Percentiles rank a stretch among this genome's conserved stretches.
Evolutionary conservation across 1,284 basidiomycete species (phyloP).

Genomic region (Pyrrhoderma noxium): DNA sequence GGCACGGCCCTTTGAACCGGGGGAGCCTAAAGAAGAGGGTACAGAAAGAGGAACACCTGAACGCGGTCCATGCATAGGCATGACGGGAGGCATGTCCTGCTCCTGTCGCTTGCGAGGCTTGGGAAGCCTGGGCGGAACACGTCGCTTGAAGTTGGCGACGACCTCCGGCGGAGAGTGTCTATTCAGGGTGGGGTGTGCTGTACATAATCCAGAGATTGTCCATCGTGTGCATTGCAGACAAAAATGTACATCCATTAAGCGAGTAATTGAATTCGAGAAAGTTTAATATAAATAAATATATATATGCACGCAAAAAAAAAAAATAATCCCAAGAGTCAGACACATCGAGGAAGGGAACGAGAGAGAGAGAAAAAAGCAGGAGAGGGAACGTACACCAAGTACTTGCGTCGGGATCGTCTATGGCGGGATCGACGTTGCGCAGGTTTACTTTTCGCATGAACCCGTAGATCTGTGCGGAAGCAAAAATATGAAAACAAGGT

Average conservation of each 20-base stretch:
- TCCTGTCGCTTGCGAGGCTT: conserved; percentile 73
- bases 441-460: conserved; percentile 93
- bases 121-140: conserved; percentile 82
- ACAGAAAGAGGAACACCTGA: conserved; percentile 58
- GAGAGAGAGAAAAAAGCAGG: not conserved
- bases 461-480: conserved; percentile 70
- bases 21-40: conserved; percentile 37
- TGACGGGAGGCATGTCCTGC: conserved; percentile 37
- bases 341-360: not conserved
- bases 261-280: too few species aligned
- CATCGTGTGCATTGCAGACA: not conserved
- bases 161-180: conserved; percentile 80
- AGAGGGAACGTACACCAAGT: conserved; percentile 73
- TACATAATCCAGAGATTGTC: conserved; percentile 9
- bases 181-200: conserved; percentile 83
- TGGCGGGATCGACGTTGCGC: conserved; percentile 84
- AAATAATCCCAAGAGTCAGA: conserved; percentile 3
- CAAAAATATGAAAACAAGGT: conserved; percentile 22
- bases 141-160: conserved; percentile 85
- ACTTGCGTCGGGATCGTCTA: conserved; percentile 87
- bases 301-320: not conserved
- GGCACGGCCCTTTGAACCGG: conserved; percentile 47
- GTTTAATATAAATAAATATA: too few species aligned
- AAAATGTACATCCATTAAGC: too few species aligned
- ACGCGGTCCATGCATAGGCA: conserved; percentile 55